Percentiles rank a stretch among this genome's conserved stretches.
Conservation (phyloP, 2,329 filamentous ascomycete genomes). For the Gremmenia infestans region DNA sequence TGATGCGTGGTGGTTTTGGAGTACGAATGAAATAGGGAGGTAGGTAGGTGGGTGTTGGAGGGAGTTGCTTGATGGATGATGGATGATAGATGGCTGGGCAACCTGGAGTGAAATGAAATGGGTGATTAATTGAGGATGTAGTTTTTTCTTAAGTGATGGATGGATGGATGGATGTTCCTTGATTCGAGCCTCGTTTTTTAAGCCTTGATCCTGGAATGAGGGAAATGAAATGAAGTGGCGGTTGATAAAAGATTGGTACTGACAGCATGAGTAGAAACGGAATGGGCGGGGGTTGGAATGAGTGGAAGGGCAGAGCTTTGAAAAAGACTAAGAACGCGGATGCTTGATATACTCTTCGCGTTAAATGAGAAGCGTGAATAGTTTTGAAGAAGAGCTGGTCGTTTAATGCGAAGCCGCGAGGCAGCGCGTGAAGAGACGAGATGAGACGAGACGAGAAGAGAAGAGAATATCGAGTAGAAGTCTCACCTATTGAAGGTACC, state of each 20-base stretch:
- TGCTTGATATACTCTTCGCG: conserved; percentile 2
- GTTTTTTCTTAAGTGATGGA: not conserved
- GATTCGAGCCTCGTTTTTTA: too few species aligned
- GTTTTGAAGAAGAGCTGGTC: not conserved
- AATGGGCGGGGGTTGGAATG: not conserved
- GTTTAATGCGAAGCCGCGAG: not conserved
- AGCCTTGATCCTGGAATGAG: not conserved
- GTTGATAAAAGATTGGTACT: not conserved
- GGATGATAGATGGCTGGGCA: not conserved
- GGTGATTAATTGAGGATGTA: not conserved
- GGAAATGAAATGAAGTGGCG: not conserved
- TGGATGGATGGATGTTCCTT: too few species aligned
- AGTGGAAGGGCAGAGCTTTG: not conserved
- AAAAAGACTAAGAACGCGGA: conserved; percentile 1
- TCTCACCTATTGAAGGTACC: too few species aligned
- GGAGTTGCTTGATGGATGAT: too few species aligned
- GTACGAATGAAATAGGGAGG: not conserved
- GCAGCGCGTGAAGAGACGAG: not conserved
- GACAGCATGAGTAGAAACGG: not conserved
- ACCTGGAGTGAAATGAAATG: not conserved
- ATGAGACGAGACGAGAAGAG: not conserved
- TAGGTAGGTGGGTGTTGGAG: not conserved
- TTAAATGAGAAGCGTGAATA: too few species aligned
- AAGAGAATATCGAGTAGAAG: too few species aligned
- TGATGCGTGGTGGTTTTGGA: not conserved